Evolutionary conservation across 139 green algal species (phyloP).

Genomic region (Mesotaenium endlicherianum): DNA sequence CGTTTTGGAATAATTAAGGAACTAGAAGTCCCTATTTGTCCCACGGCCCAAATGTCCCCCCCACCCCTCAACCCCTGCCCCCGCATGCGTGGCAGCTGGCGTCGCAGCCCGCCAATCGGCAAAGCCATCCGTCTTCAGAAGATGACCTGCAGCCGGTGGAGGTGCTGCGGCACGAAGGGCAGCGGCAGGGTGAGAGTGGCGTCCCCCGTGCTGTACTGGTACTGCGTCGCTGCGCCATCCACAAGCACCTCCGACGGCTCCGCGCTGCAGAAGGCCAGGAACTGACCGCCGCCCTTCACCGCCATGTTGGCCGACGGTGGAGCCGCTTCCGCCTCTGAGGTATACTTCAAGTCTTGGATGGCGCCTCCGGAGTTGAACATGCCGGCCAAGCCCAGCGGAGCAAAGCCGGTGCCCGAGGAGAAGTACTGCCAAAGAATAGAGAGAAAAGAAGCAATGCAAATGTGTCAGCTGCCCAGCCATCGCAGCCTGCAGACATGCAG

Average conservation of each 20-base stretch:
- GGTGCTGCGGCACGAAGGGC: no score
- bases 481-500: background rate
- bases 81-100: no score
- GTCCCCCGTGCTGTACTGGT: no score
- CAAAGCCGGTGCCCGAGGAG: conserved; percentile 4
- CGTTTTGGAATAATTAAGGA: no score
- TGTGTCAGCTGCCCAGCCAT: background rate
- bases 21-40: no score
- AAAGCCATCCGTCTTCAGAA: no score
- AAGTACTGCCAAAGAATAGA: conserved; percentile 26
- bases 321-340: background rate
- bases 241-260: background rate
- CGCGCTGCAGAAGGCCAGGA: no score
- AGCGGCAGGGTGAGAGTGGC: background rate
- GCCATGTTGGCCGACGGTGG: background rate
- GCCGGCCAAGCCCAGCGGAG: conserved; percentile 27
- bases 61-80: no score
- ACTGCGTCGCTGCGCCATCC: background rate
- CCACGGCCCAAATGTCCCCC: no score
- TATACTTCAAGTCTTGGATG: conserved; percentile 7
- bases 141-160: no score
- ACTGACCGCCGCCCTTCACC: no score
- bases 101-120: no score
- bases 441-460: background rate
- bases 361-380: conserved; percentile 51